These are phyloP conservation scores for Exobasidium cylindrosporum DNA, from an alignment of 1,284 basidiomycete genomes.

Conservation along the genomic window DNA sequence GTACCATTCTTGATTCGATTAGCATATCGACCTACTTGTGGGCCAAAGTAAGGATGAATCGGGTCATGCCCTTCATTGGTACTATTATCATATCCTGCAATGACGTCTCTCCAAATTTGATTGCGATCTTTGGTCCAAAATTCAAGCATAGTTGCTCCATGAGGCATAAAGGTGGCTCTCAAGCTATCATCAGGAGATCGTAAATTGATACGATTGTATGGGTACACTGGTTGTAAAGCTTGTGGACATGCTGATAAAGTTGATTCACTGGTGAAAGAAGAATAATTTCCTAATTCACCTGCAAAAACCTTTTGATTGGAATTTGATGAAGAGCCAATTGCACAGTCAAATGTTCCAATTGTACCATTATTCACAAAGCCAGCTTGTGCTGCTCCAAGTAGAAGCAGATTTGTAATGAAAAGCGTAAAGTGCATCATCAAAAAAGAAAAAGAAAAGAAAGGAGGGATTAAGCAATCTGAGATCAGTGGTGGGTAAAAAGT, in stretches of 20 bases:
- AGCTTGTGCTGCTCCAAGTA: constrained; percentile 18
- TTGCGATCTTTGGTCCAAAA: constrained; percentile 46
- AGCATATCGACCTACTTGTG: constrained; percentile 44
- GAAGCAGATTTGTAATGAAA: no score
- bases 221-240: constrained; percentile 38
- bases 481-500: no score
- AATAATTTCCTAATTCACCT: no score
- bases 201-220: constrained; percentile 39
- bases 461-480: no score
- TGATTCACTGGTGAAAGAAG: no score
- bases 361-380: constrained; percentile 48
- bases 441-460: no score
- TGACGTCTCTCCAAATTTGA: constrained; percentile 37
- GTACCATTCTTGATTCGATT: constrained; percentile 52
- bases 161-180: constrained; percentile 38
- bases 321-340: neutral
- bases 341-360: constrained; percentile 29
- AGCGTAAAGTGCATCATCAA: no score
- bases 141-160: constrained; percentile 42
- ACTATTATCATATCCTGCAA: constrained; percentile 49
- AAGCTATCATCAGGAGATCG: constrained; percentile 43
- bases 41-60: constrained; percentile 48
- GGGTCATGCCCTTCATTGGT: constrained; percentile 46
- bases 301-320: neutral
- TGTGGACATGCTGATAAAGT: no score